Conservation (phyloP, 2,329 filamentous ascomycete genomes). For the Pyricularia grisea region DNA sequence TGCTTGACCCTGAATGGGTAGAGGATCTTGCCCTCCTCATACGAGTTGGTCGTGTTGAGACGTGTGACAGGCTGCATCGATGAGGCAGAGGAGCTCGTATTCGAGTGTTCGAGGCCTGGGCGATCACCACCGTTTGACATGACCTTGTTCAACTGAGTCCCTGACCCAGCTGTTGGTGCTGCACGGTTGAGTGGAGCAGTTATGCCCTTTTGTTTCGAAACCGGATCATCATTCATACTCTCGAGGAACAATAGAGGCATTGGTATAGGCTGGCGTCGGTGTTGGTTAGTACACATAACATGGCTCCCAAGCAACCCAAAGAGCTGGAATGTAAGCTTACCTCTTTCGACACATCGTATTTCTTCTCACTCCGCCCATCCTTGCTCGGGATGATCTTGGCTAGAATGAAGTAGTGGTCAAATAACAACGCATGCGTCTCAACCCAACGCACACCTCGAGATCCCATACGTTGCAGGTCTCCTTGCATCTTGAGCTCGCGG, state of each 20-base stretch:
- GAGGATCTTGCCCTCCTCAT: conserved; percentile 74
- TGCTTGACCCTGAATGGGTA: conserved; percentile 97
- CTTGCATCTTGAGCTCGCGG: conserved; percentile 77
- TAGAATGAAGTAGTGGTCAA: conserved; percentile 93
- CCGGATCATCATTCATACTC: conserved; percentile 83
- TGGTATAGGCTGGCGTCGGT: conserved; percentile 60
- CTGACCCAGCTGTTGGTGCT: conserved; percentile 46
- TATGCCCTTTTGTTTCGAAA: conserved; percentile 73
- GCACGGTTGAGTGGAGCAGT: conserved; percentile 51
- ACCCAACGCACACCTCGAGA: conserved; percentile 87
- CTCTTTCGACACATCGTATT: conserved; percentile 90
- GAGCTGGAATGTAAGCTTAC: conserved; percentile 31
- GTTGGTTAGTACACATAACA: neutral
- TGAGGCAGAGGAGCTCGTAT: conserved; percentile 56
- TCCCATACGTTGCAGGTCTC: conserved; percentile 81
- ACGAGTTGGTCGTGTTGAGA: conserved; percentile 34
- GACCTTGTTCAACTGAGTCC: conserved; percentile 48
- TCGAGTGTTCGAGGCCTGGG: conserved; percentile 56
- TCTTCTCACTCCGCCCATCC: conserved; percentile 61
- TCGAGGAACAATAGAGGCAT: conserved; percentile 94
- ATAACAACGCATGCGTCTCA: conserved; percentile 85
- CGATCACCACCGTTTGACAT: conserved; percentile 39
- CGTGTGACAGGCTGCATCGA: conserved; percentile 33
- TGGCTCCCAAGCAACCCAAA: neutral
- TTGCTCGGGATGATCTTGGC: conserved; percentile 71